Conservation (phyloP, 371 early-diverging fungal genomes). For the Rhizopus delemar region DNA sequence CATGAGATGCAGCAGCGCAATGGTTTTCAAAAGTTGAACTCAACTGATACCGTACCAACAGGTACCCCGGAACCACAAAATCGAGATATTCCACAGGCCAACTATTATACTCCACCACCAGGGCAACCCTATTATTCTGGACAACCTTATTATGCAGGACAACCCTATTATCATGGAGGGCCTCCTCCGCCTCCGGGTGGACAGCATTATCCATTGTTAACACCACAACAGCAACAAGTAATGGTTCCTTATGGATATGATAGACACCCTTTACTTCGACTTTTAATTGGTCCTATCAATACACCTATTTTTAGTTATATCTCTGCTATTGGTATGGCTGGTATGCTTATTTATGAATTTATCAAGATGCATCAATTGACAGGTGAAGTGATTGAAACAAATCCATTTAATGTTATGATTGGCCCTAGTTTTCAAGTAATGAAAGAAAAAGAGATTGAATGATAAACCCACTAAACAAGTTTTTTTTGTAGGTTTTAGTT, state of each 20-base stretch:
- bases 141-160: too few relatives aligned
- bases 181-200: conserved; percentile 9
- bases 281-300: conserved; percentile 37
- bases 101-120: conserved; percentile 14
- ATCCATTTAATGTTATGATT: conserved; percentile 64
- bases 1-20: conserved; percentile 10
- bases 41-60: conserved; percentile 1
- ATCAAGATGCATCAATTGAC: conserved; percentile 55
- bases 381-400: conserved; percentile 52
- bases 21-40: conserved; percentile 18
- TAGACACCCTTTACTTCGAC: conserved; percentile 14
- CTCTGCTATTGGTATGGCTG: conserved; percentile 56
- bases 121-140: not conserved
- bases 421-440: conserved; percentile 60
- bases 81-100: conserved; percentile 6
- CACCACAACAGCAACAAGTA: not conserved
- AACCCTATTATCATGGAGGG: conserved; percentile 7
- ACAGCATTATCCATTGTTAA: conserved; percentile 11
- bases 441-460: conserved; percentile 3
- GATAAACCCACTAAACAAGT: not conserved
- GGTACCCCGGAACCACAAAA: not conserved
- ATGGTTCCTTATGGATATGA: conserved; percentile 15
- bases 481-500: conserved; percentile 47
- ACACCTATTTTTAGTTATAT: conserved; percentile 57
- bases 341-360: conserved; percentile 57